A percentile compares a stretch with the other conserved stretches of the same genome.
Conservation (phyloP, 2,329 filamentous ascomycete genomes). For the Aspergillus latus region DNA sequence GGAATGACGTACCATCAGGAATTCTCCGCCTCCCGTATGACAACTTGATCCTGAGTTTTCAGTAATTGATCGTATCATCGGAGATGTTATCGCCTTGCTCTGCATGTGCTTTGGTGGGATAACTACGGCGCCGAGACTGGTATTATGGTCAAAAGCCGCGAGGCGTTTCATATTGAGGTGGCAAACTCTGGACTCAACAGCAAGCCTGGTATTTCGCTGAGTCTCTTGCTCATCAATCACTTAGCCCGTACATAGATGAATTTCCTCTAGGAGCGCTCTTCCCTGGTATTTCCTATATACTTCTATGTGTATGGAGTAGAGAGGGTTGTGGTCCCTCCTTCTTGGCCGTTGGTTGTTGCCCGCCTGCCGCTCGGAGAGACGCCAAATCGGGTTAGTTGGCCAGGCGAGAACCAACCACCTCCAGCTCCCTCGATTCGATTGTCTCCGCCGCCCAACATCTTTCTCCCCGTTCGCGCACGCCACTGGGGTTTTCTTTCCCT, state of each 20-base stretch:
- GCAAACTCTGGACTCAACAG: constrained; percentile 15
- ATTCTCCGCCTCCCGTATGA: too few relatives aligned
- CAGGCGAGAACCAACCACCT: constrained; percentile 23
- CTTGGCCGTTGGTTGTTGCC: too few relatives aligned
- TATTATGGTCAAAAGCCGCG: not conserved
- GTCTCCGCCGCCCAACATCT: constrained; percentile 27
- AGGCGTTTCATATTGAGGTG: constrained; percentile 3
- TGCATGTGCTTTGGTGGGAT: constrained; percentile 2
- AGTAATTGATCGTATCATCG: not conserved
- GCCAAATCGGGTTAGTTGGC: constrained; percentile 20
- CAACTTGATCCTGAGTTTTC: not conserved
- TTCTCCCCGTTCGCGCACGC: constrained; percentile 32
- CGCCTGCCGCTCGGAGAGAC: constrained; percentile 17
- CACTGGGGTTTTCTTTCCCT: constrained; percentile 18
- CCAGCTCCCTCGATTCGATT: constrained; percentile 19
- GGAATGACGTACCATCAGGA: too few relatives aligned
- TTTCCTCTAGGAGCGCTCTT: not conserved
- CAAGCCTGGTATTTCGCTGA: too few relatives aligned
- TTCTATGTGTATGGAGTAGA: not conserved
- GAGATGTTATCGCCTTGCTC: not conserved
- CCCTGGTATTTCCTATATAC: not conserved
- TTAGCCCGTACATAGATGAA: constrained; percentile 6
- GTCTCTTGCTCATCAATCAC: too few relatives aligned
- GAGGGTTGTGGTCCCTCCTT: not conserved
- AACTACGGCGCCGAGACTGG: not conserved